phyloP scores from a whole-genome alignment of 2,329 filamentous ascomycete species.

The Scorias spongiosa region DNA sequence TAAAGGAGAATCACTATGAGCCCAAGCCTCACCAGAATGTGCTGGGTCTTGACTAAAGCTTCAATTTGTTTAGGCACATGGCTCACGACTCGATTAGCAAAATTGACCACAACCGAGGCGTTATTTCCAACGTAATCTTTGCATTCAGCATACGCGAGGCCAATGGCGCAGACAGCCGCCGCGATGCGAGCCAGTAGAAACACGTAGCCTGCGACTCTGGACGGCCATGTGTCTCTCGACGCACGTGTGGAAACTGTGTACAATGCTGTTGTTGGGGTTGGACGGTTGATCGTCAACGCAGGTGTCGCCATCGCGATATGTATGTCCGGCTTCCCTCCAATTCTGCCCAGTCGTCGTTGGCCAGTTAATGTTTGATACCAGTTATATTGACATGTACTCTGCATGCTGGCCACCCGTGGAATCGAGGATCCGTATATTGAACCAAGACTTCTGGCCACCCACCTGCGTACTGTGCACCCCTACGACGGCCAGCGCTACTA shows the following conservation, averaged over 20 bases:
- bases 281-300: constrained; percentile 14
- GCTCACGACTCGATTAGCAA: not conserved
- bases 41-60: constrained; percentile 29
- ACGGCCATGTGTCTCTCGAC: constrained; percentile 27
- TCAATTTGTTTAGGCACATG: constrained; percentile 23
- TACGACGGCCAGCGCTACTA: too few species aligned
- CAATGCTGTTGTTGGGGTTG: constrained; percentile 69
- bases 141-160: constrained; percentile 14
- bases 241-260: constrained; percentile 81
- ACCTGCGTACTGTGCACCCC: too few species aligned
- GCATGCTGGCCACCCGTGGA: too few species aligned
- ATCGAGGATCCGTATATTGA: too few species aligned
- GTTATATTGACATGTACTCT: too few species aligned
- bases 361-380: too few species aligned
- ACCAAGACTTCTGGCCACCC: too few species aligned
- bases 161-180: constrained; percentile 26
- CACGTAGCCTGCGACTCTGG: constrained; percentile 22
- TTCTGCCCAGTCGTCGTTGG: too few species aligned
- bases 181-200: constrained; percentile 30
- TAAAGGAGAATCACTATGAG: constrained; percentile 5
- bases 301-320: too few species aligned
- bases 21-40: constrained; percentile 33
- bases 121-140: not conserved
- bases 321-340: too few species aligned
- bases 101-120: not conserved